Base-by-base conservation (phyloP, 1,284 basidiomycete genomes). In the Sanghuangporus weigelae region DNA sequence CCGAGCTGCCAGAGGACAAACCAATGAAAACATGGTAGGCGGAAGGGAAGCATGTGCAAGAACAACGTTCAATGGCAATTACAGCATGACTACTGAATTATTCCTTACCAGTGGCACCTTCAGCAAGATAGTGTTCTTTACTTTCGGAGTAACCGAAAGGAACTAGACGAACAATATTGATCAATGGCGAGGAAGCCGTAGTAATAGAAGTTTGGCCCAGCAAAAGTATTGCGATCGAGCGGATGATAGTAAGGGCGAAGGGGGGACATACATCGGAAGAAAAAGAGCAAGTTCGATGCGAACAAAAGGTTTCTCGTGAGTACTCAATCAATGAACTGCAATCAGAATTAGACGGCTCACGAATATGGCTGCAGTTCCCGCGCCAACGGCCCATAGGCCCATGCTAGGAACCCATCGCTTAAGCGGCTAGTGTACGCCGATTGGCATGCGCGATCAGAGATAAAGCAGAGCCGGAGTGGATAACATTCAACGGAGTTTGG, bases 341-440 rank as follows among this genome's bases (percentile, higher is more conserved):
- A 2, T 53, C 26, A 56, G 36, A 40, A 55, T 46, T 3, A 40
- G 44, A 54, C 42, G 57, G 79, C 86, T 69, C 71, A 91, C 88
- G 71, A 87, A 81, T 71, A 89, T 75, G 58, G 80, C 88, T 57
- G 83, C 80, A 49, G 85, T 77, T 60, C 90, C 89, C 68, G 77
- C 80, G 68, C 87, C 86, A 63, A 81, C 75, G 65, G 87, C 87
- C 90, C 90, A 93, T 51, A 89, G 72, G 35, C 81, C 81, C 64
- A 88, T 71, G 67, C 78, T 83, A 11, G 81, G 74, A 36, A 77
- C 73, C 89, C 89, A 91, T 46, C 77, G 80, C 74, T 80, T 82
- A 36, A 77, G 69, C 40, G 73, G 73, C 85, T 64, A 42, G 85
- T 57, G 46, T 21, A n/a, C 26, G 42, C n/a, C 6, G 51, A 42